phyloP scores from a whole-genome alignment of 345 rosid species.

The Xanthoceras sorbifolium region DNA sequence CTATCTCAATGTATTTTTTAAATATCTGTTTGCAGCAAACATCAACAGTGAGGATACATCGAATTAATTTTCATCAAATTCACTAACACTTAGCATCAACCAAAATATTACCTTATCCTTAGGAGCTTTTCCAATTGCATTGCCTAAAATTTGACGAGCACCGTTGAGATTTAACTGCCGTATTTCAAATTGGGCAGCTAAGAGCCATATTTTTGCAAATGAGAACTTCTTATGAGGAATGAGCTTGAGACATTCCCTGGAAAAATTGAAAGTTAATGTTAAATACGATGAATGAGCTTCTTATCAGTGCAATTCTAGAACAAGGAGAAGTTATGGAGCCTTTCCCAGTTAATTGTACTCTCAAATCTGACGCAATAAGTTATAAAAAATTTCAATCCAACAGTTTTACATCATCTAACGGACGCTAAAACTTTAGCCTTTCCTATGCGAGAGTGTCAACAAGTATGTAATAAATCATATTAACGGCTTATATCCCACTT shows the following conservation, averaged over 20 bases:
- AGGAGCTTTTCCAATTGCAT: conserved; percentile 89
- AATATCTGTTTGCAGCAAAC: conserved; percentile 52
- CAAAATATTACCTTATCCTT: conserved; percentile 68
- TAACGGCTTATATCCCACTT: too few species aligned
- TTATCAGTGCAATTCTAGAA: neutral
- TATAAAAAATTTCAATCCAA: neutral
- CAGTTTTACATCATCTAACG: too few species aligned
- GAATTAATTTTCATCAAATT: neutral
- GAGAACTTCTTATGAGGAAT: conserved; percentile 85
- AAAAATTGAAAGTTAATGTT: conserved; percentile 24
- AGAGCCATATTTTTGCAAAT: conserved; percentile 87
- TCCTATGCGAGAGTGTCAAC: too few species aligned
- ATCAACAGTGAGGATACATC: conserved; percentile 16
- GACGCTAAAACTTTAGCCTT: too few species aligned
- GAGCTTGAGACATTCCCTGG: conserved; percentile 77
- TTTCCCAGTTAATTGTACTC: neutral
- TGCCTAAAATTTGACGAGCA: conserved; percentile 79
- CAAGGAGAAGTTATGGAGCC: neutral
- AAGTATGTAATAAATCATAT: too few species aligned
- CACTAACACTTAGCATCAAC: neutral
- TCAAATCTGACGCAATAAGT: neutral
- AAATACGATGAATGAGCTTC: neutral
- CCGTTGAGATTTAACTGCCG: conserved; percentile 78
- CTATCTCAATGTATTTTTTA: conserved; percentile 88
- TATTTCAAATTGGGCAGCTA: conserved; percentile 90